Base-by-base conservation (phyloP, 805 yeast genomes). In the Groenewaldozyma tartarivorans region DNA sequence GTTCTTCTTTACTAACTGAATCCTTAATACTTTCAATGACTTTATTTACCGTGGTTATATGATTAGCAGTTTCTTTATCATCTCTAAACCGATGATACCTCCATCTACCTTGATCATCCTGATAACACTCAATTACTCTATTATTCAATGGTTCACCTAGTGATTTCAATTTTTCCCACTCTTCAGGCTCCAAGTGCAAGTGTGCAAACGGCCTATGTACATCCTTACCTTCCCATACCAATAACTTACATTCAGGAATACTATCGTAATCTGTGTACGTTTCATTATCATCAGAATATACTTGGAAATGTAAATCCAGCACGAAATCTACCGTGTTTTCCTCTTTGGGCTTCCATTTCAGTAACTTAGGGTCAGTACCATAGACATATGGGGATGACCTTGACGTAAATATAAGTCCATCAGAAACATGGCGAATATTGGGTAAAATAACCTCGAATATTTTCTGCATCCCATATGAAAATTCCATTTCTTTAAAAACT, bases 271-370 rank as follows among this genome's bases (percentile, higher is more conserved):
- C 86, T 16, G 69, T 69, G 55, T 86, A 87, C 11, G 11, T 24
- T 24, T 24, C 11, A 20, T 65, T 60, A 21, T 53, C 56, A n/a
- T 46, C 38, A 35, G 71, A 71, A 50, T 50, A 77, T 5, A 61
- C 50, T 15, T 77, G 75, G 52, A 84, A 83, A 27, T 71, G 70
- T 44, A 86, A 60, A 26, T 69, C 68, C 45, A 92, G 60, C 56
- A 79, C 79, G 62, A 85, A 92, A 61, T 92, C 99, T 34, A 94
- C 75, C 0, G 96, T 81, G 53, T 92, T 94, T 60, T 90, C 98
- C 47, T 84, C 84, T 9, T 94, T 85, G 2, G 98, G 97, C 56
- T 92, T 92, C 99, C 99, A 92, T 62, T 94, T 92, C 41, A 92
- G 64, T 18, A 92, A 66, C 4, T 86, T 75, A 0, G 76, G 71